Evolutionary conservation across 805 yeast species (phyloP).

Genomic region (Candida morakotiae): DNA sequence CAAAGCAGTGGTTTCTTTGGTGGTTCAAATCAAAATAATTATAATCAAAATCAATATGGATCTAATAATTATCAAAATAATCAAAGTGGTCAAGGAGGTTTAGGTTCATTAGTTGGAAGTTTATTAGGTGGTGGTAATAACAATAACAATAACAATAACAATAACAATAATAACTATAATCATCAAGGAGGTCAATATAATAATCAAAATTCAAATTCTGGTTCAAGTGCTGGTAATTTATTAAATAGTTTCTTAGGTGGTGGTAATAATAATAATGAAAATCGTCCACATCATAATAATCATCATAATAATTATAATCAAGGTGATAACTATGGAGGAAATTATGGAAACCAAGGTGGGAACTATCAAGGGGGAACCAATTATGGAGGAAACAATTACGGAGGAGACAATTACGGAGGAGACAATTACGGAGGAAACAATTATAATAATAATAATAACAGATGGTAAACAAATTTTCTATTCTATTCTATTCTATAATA

Average conservation of each 20-base stretch:
- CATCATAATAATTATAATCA: not conserved
- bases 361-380: conserved; percentile 7
- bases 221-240: not conserved
- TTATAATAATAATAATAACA: not conserved
- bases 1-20: conserved; percentile 4
- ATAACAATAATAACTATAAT: not conserved
- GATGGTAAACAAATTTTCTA: conserved; percentile 1
- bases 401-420: conserved; percentile 8
- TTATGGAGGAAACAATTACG: conserved; percentile 5
- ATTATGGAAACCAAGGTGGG: conserved; percentile 6
- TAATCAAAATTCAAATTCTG: not conserved
- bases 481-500: not conserved
- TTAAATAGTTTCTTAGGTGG: conserved; percentile 2
- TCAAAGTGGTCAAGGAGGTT: conserved; percentile 6
- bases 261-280: not conserved
- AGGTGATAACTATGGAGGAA: conserved; percentile 5
- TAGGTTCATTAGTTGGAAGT: conserved; percentile 8
- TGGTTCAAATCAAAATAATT: conserved; percentile 5
- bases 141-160: not conserved
- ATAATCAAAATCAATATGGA: conserved; percentile 2
- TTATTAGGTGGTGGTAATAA: conserved; percentile 9
- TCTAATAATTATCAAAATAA: conserved; percentile 1
- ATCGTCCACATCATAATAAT: not conserved
- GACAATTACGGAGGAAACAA: conserved; percentile 7
- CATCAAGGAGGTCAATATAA: not conserved